Conservation (phyloP, 2,329 filamentous ascomycete species). For the Ceratocystis albifundus region DNA sequence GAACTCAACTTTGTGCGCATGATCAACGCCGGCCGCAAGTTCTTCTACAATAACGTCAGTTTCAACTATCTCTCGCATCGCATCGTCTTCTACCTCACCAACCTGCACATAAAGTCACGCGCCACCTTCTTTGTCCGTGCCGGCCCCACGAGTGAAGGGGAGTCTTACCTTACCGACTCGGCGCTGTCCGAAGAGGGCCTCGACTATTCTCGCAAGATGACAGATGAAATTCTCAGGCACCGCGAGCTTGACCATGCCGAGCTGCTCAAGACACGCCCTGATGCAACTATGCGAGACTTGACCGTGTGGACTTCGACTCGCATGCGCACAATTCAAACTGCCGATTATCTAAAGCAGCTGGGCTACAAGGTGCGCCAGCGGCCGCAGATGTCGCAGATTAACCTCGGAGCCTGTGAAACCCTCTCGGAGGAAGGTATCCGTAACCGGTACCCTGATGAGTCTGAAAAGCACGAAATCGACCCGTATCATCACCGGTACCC, state of each 20-base stretch:
- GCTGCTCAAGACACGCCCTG: slow-evolving; percentile 53
- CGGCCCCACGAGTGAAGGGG: slow-evolving; percentile 74
- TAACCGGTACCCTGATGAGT: slow-evolving; percentile 75
- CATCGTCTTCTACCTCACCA: slow-evolving; percentile 96
- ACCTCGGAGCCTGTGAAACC: slow-evolving; percentile 91
- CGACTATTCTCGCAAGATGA: slow-evolving; percentile 76
- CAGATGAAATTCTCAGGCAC: slow-evolving; percentile 68
- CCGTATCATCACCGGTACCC: slow-evolving; percentile 97
- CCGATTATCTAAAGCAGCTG: slow-evolving; percentile 62
- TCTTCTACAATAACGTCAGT: slow-evolving; percentile 92
- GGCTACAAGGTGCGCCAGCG: slow-evolving; percentile 83
- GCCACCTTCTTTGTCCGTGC: slow-evolving; percentile 88
- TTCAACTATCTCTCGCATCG: slow-evolving; percentile 95
- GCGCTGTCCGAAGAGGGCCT: slow-evolving; percentile 68
- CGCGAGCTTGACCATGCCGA: slow-evolving; percentile 68
- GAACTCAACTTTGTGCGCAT: slow-evolving; percentile 98
- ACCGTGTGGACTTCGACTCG: slow-evolving; percentile 93
- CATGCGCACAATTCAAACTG: slow-evolving; percentile 79
- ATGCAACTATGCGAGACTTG: slow-evolving; percentile 62
- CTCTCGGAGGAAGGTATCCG: slow-evolving; percentile 76
- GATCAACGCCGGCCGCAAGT: slow-evolving; percentile 90
- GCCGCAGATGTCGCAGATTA: slow-evolving; percentile 93
- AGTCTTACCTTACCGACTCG: slow-evolving; percentile 85
- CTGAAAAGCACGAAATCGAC: slow-evolving; percentile 82
- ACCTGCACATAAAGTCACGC: slow-evolving; percentile 89